Percentiles rank a stretch among this genome's conserved stretches.
phyloP scores from a whole-genome alignment of 2,329 filamentous ascomycete species.

The Penicillium sp. region DNA sequence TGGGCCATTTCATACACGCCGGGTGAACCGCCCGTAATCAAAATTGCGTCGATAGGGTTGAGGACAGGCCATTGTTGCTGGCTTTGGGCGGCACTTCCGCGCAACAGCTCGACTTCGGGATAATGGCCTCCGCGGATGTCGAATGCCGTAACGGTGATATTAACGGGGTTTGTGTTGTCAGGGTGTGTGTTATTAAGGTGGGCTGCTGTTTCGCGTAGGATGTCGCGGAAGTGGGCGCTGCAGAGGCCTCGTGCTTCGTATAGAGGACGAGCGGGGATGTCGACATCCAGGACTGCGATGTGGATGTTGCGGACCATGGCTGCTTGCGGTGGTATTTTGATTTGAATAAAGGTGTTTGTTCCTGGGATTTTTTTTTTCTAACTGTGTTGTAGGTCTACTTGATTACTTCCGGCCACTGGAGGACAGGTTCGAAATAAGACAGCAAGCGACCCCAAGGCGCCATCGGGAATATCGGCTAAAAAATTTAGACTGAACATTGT shows the following conservation, averaged over 20 bases:
- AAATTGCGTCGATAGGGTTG: constrained; percentile 27
- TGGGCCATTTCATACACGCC: constrained; percentile 29
- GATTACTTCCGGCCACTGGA: neutral
- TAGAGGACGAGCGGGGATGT: constrained; percentile 25
- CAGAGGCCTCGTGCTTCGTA: constrained; percentile 27
- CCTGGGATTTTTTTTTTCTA: neutral
- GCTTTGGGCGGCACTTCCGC: constrained; percentile 10
- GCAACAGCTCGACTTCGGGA: constrained; percentile 23
- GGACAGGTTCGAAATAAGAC: neutral
- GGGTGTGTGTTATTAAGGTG: constrained; percentile 19
- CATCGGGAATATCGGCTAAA: constrained; percentile 8
- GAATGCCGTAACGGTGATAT: constrained; percentile 24
- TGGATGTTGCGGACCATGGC: constrained; percentile 26
- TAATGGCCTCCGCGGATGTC: constrained; percentile 29
- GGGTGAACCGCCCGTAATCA: constrained; percentile 35
- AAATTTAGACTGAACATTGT: constrained; percentile 3
- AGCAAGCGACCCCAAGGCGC: constrained; percentile 1
- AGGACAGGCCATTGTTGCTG: constrained; percentile 10
- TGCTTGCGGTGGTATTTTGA: neutral
- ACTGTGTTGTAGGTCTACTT: neutral
- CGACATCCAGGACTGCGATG: constrained; percentile 28
- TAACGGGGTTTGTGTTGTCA: constrained; percentile 15
- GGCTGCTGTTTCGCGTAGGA: constrained; percentile 25
- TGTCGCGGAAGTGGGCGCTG: constrained; percentile 27
- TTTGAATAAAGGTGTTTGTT: neutral